Base-by-base conservation (phyloP, 306 rosid species). In the Malus sylvestris region DNA sequence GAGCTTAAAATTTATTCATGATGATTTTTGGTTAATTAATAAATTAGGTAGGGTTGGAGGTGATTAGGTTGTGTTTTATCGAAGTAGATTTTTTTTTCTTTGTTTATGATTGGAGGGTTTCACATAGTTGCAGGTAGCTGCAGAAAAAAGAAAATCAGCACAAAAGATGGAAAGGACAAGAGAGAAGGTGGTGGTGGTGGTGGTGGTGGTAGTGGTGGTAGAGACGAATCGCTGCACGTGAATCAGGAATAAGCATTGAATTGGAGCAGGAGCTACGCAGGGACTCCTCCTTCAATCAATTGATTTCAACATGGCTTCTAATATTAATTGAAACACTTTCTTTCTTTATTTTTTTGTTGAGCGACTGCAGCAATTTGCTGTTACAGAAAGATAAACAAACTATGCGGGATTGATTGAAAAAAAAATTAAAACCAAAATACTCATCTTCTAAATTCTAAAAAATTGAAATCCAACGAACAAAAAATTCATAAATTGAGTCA, bases 251-350 rank as follows among this genome's bases (percentile, higher is more conserved):
- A 78, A 53, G 87, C 82, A 59, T 53, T 89, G 82, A 85, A 74
- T 78, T 88, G 88, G 88, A 85, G 87, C 30, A 67, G 86, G 73
- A 70, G 75, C 70, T 85, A 82, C 22, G 35, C 91, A 76, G 87
- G 80, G 40, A 75, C 57, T 79, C 51, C 87, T 71, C 52, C 91
- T 38, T 78, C 90, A 85, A 87, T 88, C 89, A 90, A 91, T 88
- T 93, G 91, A 85, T 93, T 83, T 91, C 97, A 91, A 84, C 93
- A 89, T 83, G 93, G 91, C 25, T 89, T 93, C 89, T 91, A 88
- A 57, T 70, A n/a, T 57, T 72, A 82, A 78, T 57, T 20, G 18
- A 73, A 38, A 23, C 75, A 78, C 1, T 22, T 53, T 42, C 62
- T 42, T 40, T 38, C 1, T 40, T 27, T 27, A 1, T 1, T 10